phyloP scores from a whole-genome alignment of 371 early-diverging fungal genomes.

The Actinomortierella ambigua region DNA sequence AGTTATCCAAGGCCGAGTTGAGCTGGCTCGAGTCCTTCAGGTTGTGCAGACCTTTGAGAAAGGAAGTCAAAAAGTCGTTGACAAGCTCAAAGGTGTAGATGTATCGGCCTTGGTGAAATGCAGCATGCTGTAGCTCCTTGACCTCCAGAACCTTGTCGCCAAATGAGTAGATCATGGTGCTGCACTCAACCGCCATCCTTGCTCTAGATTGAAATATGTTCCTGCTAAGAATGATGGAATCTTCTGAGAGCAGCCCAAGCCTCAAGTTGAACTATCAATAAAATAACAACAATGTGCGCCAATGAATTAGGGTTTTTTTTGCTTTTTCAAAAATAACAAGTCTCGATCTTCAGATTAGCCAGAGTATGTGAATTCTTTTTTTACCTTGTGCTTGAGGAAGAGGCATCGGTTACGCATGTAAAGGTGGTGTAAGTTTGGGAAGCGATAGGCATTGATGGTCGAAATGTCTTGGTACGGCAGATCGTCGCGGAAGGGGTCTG shows the following conservation, averaged over 20 bases:
- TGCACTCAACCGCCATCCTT: constrained; percentile 59
- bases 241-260: constrained; percentile 4
- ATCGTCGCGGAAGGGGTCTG: constrained; percentile 24
- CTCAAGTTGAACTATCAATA: constrained; percentile 20
- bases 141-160: constrained; percentile 63
- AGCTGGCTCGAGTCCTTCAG: constrained; percentile 9
- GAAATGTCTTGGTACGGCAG: constrained; percentile 19
- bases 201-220: constrained; percentile 59
- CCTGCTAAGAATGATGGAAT: constrained; percentile 11
- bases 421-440: constrained; percentile 16
- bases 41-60: constrained; percentile 37
- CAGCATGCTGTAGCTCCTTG: constrained; percentile 58
- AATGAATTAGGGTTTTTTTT: background rate
- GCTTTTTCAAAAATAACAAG: background rate
- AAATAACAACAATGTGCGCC: background rate
- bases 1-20: constrained; percentile 18
- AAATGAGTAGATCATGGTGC: constrained; percentile 67
- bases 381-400: constrained; percentile 27
- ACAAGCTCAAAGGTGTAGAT: constrained; percentile 60
- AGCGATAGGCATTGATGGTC: constrained; percentile 12
- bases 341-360: background rate
- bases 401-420: constrained; percentile 20
- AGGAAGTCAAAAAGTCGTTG: constrained; percentile 63
- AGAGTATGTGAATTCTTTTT: background rate
- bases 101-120: constrained; percentile 48